A percentile compares a stretch with the other conserved stretches of the same genome.
These are phyloP conservation scores for Diaporthe vexans DNA, from an alignment of 2,329 filamentous ascomycete genomes.

Conservation along the genomic window DNA sequence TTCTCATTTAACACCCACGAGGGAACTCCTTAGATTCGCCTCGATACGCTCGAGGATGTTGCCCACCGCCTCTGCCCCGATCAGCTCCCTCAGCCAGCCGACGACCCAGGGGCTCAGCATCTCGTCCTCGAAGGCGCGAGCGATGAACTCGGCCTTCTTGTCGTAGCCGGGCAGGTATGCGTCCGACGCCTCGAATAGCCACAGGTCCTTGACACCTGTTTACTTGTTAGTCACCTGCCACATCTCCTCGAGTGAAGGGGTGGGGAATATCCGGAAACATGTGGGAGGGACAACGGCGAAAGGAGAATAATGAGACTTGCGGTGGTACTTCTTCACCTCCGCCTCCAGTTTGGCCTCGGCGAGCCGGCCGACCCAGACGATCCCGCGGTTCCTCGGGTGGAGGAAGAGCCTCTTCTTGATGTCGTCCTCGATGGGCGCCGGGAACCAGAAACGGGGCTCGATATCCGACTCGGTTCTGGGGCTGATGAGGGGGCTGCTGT, in stretches of 20 bases:
- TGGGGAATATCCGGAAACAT: neutral
- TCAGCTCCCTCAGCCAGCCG: slow-evolving; percentile 36
- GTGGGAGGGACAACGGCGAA: neutral
- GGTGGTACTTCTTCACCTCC: slow-evolving; percentile 37
- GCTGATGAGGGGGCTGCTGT: neutral
- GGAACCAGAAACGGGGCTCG: slow-evolving; percentile 29
- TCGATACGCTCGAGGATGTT: slow-evolving; percentile 14
- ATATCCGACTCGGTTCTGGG: neutral
- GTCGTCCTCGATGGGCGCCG: slow-evolving; percentile 33
- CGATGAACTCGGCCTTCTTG: slow-evolving; percentile 31
- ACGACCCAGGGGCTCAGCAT: slow-evolving; percentile 36
- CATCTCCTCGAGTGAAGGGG: too few relatives aligned
- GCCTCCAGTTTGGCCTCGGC: slow-evolving; percentile 34
- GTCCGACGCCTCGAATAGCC: slow-evolving; percentile 34
- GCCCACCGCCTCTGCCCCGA: slow-evolving; percentile 21
- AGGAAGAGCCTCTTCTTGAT: slow-evolving; percentile 39
- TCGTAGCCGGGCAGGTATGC: slow-evolving; percentile 26
- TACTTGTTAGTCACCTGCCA: neutral
- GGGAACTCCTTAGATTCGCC: slow-evolving; percentile 13
- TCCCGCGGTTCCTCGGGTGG: neutral
- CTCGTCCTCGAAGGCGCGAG: slow-evolving; percentile 27
- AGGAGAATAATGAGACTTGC: neutral
- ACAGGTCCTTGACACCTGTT: slow-evolving; percentile 35
- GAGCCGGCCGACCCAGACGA: slow-evolving; percentile 25
- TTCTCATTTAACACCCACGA: slow-evolving; percentile 19